Percentiles rank a stretch among this genome's conserved stretches.
phyloP scores from a whole-genome alignment of 1,284 basidiomycete genomes.

The Coniophora puteana region DNA sequence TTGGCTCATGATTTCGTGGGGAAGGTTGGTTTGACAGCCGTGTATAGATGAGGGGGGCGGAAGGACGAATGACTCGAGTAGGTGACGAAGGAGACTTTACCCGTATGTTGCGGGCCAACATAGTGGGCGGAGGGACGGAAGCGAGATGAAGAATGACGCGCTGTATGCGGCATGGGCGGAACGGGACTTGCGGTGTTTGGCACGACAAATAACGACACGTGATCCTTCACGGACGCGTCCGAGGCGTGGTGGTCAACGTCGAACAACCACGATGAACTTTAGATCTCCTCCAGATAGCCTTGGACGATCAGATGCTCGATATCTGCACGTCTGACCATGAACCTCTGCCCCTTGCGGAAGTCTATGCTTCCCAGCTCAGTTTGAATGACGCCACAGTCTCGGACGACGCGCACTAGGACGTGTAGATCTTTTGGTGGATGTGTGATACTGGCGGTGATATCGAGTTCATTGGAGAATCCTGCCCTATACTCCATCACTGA shows the following conservation, averaged over 20 bases:
- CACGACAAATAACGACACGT: no score
- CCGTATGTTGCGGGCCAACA: not conserved
- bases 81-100: not conserved
- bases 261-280: no score
- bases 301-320: slow-evolving; percentile 91
- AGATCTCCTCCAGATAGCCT: slow-evolving; percentile 81
- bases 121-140: no score
- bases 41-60: slow-evolving; percentile 1
- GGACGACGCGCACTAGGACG: slow-evolving; percentile 73
- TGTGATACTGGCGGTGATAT: slow-evolving; percentile 76
- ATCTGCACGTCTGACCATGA: slow-evolving; percentile 81
- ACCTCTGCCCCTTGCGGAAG: slow-evolving; percentile 85
- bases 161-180: no score
- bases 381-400: slow-evolving; percentile 86
- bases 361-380: slow-evolving; percentile 86
- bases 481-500: slow-evolving; percentile 82
- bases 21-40: slow-evolving; percentile 13
- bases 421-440: slow-evolving; percentile 81
- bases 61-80: no score
- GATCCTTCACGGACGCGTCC: not conserved
- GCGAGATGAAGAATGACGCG: no score
- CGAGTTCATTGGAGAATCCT: slow-evolving; percentile 83
- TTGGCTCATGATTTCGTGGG: slow-evolving; percentile 1
- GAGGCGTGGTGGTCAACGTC: no score
- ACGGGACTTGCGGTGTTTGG: no score